These are phyloP conservation scores for Gymnopilus junonius DNA, from an alignment of 768 basidiomycete genomes.

Conservation along the genomic window DNA sequence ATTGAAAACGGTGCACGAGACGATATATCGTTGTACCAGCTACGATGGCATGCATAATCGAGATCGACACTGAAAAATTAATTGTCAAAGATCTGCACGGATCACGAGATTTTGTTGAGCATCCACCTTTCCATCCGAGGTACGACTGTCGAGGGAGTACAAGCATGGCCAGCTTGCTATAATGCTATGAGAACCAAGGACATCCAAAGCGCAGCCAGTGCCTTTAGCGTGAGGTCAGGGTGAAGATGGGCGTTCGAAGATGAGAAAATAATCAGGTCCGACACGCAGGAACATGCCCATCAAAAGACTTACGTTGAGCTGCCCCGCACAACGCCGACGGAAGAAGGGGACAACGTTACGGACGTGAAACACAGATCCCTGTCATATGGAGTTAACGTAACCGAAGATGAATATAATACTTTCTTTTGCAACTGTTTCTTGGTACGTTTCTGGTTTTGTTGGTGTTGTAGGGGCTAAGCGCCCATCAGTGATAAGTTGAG, in stretches of 20 bases:
- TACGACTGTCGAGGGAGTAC: slow-evolving; percentile 10
- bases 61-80: slow-evolving; percentile 8
- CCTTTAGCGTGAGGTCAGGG: neutral
- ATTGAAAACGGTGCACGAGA: slow-evolving; percentile 18
- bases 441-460: too few species aligned
- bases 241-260: neutral
- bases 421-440: too few species aligned
- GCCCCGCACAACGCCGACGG: neutral
- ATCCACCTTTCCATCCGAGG: slow-evolving; percentile 12
- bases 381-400: neutral
- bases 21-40: slow-evolving; percentile 21
- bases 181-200: neutral
- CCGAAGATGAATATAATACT: too few species aligned
- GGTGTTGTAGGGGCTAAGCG: neutral
- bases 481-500: neutral
- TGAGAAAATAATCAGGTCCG: neutral
- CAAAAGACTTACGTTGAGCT: neutral
- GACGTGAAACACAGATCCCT: neutral
- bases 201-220: neutral
- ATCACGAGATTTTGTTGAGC: neutral
- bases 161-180: neutral
- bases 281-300: neutral
- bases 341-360: neutral
- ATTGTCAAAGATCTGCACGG: neutral
- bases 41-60: slow-evolving; percentile 21